Evolutionary conservation across 83 land plant genomes (phyloP), one percentile per base, ranked within the genome.

Genomic region (Larix sibirica): DNA sequence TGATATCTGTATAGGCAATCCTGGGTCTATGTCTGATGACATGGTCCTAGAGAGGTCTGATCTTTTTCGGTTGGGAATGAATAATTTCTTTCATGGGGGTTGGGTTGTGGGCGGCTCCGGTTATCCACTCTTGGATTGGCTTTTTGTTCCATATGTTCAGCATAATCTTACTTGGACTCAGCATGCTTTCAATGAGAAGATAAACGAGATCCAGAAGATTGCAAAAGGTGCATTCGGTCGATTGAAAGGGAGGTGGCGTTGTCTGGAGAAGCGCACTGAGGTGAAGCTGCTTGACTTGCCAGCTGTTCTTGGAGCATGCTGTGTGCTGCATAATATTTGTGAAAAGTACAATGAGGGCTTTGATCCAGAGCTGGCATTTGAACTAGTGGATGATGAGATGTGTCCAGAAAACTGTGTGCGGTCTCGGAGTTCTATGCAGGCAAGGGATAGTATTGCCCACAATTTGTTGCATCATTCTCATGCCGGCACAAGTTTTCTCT

Each of bases 1-100:
- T 40, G 99, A 97, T 82, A 94, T 97, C 4, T 96, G 96, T 81
- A 96, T 97, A 38, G 98, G 99, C 8, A 96, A 90, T 89, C 99
- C 99, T 3, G 99, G 99, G 10, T 97, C 99, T 28, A 89, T 93
- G 93, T 83, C 92, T 6, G 99, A 97, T 80, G 99, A 96, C 77
- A 90, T 89, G 69, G 95, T 97, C 17, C 85, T 97, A n/a, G 97
- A 96, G 86, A 92, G 92, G 36, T 96, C 99, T 23, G 88, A 87
- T 0, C 86, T 97, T 73, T 94, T 77, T 70, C 92, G 89, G 85
- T 83, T 93, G 60, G 99, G 95, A 0, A 76, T 73, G 50, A 86
- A 70, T 13, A 96, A 96, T 7, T 64, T 83, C 14, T 79, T 95
- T 47, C 84, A 87, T 17, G 93, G 93, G 20, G 85, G 82, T 26